Base-by-base conservation (phyloP, 306 rosid species). In the Canavalia ensiformis region DNA sequence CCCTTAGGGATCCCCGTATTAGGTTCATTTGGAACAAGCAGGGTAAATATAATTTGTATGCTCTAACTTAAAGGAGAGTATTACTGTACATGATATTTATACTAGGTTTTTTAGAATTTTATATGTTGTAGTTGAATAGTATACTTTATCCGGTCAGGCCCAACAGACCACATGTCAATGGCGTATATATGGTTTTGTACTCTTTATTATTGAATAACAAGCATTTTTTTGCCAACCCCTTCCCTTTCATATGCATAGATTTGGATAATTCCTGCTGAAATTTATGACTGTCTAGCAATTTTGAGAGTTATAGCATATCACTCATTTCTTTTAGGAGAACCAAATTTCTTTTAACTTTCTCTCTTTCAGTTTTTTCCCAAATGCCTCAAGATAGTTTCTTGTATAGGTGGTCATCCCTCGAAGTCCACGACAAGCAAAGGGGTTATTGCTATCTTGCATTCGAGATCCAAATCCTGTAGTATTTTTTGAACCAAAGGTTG, bases 401-500 rank as follows among this genome's bases (percentile, higher is more conserved):
- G 52, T 83, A 39, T 84, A 94, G 99, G 98, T 95, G 54, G 97
- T 95, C 67, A 92, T 95, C 86, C 99, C 99, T 51, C 93, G 99
- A 78, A 95, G 97, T 83, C 99, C 99, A 41, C 80, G 73, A 49
- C 88, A 95, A 87, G 99, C 98, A 25, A 95, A 95, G 86, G 99
- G 98, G 52, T 87, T 95, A 68, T 68, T 95, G 78, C 90, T 95
- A 41, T 95, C 99, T 39, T 82, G 91, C 87, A 90, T 95, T 28
- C 90, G 99, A 34, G 97, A 95, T 86, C 97, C 94, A 58, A 95
- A 95, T 86, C 99, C 99, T 59, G 74, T 95, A 58, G 90, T 95
- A 72, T 95, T 93, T 86, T 93, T 95, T 44, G 99, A 95, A 84
- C 99, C 99, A 29, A 95, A 92, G 98, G 99, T 93, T 82, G 78